Evolutionary conservation across 768 basidiomycete species (phyloP).

Genomic region (Saitozyma podzolica): DNA sequence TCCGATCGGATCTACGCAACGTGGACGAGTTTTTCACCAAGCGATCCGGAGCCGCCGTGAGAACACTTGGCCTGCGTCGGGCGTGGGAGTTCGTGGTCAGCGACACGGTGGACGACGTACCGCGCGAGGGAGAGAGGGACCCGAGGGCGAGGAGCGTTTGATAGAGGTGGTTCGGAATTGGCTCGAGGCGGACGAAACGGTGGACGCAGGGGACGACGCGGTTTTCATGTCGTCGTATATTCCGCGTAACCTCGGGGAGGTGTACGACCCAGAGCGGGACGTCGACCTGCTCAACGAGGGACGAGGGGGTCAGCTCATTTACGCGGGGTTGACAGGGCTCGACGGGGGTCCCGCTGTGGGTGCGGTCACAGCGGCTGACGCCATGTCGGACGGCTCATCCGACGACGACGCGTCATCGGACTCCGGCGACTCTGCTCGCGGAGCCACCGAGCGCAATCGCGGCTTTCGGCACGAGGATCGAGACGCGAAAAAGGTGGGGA

Average conservation of each 20-base stretch:
- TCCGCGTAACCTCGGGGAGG: slow-evolving; percentile 84
- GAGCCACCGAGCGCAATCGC: slow-evolving; percentile 46
- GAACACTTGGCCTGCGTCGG: slow-evolving; percentile 72
- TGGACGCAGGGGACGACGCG: slow-evolving; percentile 63
- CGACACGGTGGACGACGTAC: slow-evolving; percentile 57
- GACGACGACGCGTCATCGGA: background rate
- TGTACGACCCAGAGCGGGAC: slow-evolving; percentile 92
- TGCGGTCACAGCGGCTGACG: background rate
- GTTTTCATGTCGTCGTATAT: slow-evolving; percentile 91
- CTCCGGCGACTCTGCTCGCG: background rate
- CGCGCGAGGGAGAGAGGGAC: slow-evolving; percentile 23
- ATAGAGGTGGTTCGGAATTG: slow-evolving; percentile 52
- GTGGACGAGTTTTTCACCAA: slow-evolving; percentile 87
- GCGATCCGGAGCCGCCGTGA: slow-evolving; percentile 61
- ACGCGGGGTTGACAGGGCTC: slow-evolving; percentile 80
- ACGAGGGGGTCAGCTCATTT: slow-evolving; percentile 73
- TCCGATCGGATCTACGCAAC: slow-evolving; percentile 87
- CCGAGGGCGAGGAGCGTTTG: slow-evolving; percentile 23
- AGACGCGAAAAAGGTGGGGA: slow-evolving; percentile 77
- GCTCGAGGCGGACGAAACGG: slow-evolving; percentile 41
- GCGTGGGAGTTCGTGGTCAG: slow-evolving; percentile 78
- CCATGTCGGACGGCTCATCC: too few species aligned
- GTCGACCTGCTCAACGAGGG: slow-evolving; percentile 72
- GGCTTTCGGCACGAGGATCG: slow-evolving; percentile 93
- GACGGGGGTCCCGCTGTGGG: slow-evolving; percentile 25